Percentiles rank a stretch among this genome's conserved stretches.
Evolutionary conservation across 305 asterid genomes (phyloP).

Genomic region (Fraxinus xanthoxyloides): DNA sequence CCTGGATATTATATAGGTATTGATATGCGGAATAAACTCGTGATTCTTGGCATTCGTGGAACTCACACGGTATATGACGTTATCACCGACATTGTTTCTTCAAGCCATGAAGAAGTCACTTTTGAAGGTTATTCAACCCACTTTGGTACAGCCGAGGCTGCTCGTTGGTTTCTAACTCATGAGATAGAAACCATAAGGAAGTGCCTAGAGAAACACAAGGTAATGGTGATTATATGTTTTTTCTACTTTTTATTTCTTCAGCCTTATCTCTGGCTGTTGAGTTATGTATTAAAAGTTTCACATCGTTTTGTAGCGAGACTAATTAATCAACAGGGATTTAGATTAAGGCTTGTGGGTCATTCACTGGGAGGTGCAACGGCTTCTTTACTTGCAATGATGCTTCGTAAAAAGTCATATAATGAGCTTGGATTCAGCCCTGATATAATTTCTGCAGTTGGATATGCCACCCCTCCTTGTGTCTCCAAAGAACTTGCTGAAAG

Average conservation of each 20-base stretch:
- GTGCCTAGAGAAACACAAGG: conserved; percentile 81
- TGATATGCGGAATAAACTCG: conserved; percentile 69
- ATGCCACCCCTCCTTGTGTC: conserved; percentile 90
- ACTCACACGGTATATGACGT: conserved; percentile 84
- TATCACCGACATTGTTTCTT: conserved; percentile 73
- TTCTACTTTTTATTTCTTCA: conserved; percentile 7
- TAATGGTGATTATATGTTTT: conserved; percentile 23
- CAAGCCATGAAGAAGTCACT: conserved; percentile 78
- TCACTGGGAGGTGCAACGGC: conserved; percentile 95
- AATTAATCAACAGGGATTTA: conserved; percentile 87
- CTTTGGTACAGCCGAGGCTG: conserved; percentile 93
- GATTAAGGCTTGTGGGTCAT: conserved; percentile 97
- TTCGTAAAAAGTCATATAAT: conserved; percentile 54
- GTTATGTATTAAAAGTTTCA: conserved; percentile 4
- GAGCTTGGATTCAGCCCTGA: conserved; percentile 91
- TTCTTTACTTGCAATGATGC: conserved; percentile 89
- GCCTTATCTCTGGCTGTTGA: not conserved
- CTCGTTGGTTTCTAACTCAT: conserved; percentile 82
- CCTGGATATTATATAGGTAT: conserved; percentile 90
- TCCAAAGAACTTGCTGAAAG: conserved; percentile 84
- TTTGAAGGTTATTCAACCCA: conserved; percentile 83
- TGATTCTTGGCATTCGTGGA: conserved; percentile 90
- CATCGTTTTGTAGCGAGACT: conserved; percentile 30
- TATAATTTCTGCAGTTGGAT: conserved; percentile 75
- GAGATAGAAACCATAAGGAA: conserved; percentile 71